Evolutionary conservation across 2,329 filamentous ascomycete species (phyloP).

Genomic region (Dothideomycetes sp.): DNA sequence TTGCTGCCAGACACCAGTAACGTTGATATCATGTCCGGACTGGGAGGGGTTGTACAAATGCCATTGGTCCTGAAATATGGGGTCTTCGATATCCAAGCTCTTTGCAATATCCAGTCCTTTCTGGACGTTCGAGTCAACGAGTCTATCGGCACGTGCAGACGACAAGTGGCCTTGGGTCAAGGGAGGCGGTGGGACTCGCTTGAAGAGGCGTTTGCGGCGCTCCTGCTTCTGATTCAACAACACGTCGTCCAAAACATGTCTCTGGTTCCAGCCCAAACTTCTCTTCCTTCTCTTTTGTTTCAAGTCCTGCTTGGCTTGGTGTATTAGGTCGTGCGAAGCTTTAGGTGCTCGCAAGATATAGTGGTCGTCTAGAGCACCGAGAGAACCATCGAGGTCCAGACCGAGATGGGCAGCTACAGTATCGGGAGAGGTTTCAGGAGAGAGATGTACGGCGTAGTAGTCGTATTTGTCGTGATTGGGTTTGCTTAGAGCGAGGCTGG

Average conservation of each 20-base stretch:
- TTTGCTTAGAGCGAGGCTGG: slow-evolving; percentile 12
- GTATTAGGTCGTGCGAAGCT: slow-evolving; percentile 45
- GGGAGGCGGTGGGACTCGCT: slow-evolving; percentile 38
- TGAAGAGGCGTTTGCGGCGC: slow-evolving; percentile 52
- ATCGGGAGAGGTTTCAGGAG: slow-evolving; percentile 53
- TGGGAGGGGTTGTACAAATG: slow-evolving; percentile 80
- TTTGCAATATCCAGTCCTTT: slow-evolving; percentile 53
- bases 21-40: slow-evolving; percentile 84
- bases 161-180: not conserved
- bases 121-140: slow-evolving; percentile 40
- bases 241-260: slow-evolving; percentile 61
- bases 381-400: slow-evolving; percentile 67
- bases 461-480: slow-evolving; percentile 63
- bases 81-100: slow-evolving; percentile 69
- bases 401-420: slow-evolving; percentile 65
- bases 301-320: slow-evolving; percentile 42
- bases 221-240: slow-evolving; percentile 72
- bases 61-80: slow-evolving; percentile 92
- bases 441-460: slow-evolving; percentile 87
- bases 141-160: slow-evolving; percentile 12
- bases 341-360: slow-evolving; percentile 71
- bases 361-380: slow-evolving; percentile 70
- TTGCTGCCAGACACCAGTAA: slow-evolving; percentile 85
- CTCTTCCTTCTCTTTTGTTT: slow-evolving; percentile 55
- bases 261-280: slow-evolving; percentile 33